phyloP scores from a whole-genome alignment of 2,329 filamentous ascomycete species.

The Ophiocordyceps camponoti-saundersi region DNA sequence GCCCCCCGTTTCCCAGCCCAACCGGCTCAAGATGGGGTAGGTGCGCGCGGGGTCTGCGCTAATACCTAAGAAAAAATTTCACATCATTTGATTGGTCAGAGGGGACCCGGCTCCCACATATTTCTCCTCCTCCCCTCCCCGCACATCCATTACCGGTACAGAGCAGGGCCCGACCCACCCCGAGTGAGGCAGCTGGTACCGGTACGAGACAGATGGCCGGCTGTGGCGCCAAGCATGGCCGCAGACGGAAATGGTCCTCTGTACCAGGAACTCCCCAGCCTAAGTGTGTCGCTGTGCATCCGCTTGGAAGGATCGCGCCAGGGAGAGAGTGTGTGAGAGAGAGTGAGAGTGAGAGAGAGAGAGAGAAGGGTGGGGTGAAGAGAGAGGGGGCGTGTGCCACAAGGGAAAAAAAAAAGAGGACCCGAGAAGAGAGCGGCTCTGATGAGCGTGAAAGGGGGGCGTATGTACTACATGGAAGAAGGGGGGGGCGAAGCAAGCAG shows the following conservation, averaged over 20 bases:
- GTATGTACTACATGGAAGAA: too few species aligned
- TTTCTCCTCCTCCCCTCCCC: too few species aligned
- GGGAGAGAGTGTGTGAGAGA: too few species aligned
- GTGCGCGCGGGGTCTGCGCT: too few species aligned
- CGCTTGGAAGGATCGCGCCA: background rate
- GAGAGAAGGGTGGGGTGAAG: background rate
- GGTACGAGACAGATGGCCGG: background rate
- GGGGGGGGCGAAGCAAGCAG: too few species aligned
- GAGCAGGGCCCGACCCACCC: too few species aligned
- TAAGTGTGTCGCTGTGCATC: background rate
- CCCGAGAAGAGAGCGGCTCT: too few species aligned
- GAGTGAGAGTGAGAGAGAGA: background rate
- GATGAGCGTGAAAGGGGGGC: too few species aligned
- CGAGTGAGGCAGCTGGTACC: background rate
- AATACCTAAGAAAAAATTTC: too few species aligned
- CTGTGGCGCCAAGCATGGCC: background rate
- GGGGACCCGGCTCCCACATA: background rate
- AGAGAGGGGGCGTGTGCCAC: background rate
- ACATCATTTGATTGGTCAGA: background rate
- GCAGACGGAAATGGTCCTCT: background rate
- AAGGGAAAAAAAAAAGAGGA: too few species aligned
- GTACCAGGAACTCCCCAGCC: background rate
- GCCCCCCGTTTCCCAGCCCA: background rate
- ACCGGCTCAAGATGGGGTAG: background rate
- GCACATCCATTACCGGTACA: background rate